Percentiles rank a stretch among this genome's conserved stretches.
These are phyloP conservation scores for Hyaloscypha hepaticicola DNA, from an alignment of 495 filamentous ascomycete genomes.

Conservation along the genomic window DNA sequence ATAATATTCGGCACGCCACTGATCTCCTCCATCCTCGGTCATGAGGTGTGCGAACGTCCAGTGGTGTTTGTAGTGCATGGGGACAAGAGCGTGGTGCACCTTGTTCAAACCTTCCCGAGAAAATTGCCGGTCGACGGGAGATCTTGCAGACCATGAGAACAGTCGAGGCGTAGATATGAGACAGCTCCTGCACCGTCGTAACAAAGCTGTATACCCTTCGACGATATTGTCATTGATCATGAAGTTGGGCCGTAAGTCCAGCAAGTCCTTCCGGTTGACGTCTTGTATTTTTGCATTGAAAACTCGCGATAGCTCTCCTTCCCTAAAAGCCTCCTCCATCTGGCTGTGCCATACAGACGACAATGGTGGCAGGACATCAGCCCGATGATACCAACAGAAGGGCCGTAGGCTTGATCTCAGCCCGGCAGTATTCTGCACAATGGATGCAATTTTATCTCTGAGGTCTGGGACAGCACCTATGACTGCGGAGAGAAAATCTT, in stretches of 20 bases:
- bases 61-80: neutral
- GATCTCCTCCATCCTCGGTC: neutral
- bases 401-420: too few species aligned
- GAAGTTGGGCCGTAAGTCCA: neutral
- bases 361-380: neutral
- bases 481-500: too few species aligned
- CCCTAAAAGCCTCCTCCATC: too few species aligned
- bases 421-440: too few species aligned
- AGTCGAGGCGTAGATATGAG: neutral
- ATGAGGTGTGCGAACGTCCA: neutral
- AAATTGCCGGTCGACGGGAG: neutral
- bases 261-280: too few species aligned
- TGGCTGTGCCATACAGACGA: neutral
- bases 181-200: neutral
- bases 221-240: slow-evolving; percentile 3
- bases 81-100: neutral
- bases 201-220: neutral
- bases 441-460: too few species aligned
- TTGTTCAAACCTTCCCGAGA: neutral
- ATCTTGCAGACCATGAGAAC: neutral
- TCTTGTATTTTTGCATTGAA: too few species aligned
- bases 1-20: neutral
- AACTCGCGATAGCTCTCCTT: too few species aligned
- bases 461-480: too few species aligned
- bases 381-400: neutral